phyloP scores from a whole-genome alignment of 495 filamentous ascomycete genomes.

The Penicillium desertorum region DNA sequence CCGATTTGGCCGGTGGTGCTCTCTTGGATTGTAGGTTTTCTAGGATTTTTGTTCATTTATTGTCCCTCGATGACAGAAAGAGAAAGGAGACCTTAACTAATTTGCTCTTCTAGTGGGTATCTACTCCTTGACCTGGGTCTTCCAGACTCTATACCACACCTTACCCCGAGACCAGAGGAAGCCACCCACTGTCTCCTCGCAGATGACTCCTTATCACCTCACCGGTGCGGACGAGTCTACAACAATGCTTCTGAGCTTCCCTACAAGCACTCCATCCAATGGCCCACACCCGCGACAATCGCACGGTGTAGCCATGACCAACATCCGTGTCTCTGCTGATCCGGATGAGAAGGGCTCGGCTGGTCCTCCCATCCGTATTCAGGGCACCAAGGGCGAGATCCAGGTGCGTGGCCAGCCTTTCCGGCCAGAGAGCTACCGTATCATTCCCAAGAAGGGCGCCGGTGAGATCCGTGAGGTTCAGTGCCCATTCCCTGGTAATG shows the following conservation, averaged over 20 bases:
- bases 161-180: slow-evolving; percentile 57
- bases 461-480: slow-evolving; percentile 57
- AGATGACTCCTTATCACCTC: slow-evolving; percentile 71
- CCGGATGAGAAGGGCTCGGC: slow-evolving; percentile 60
- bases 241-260: slow-evolving; percentile 77
- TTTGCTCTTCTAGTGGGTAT: slow-evolving; percentile 65
- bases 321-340: slow-evolving; percentile 65
- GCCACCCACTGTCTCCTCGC: slow-evolving; percentile 55
- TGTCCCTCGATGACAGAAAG: not conserved
- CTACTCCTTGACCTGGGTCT: slow-evolving; percentile 90
- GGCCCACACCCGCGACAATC: slow-evolving; percentile 37
- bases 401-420: slow-evolving; percentile 75
- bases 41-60: not conserved
- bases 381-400: slow-evolving; percentile 84
- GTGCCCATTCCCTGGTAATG: slow-evolving; percentile 63
- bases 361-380: slow-evolving; percentile 74
- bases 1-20: slow-evolving; percentile 80
- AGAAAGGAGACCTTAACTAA: not conserved
- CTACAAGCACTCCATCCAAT: slow-evolving; percentile 54
- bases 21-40: slow-evolving; percentile 64
- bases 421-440: slow-evolving; percentile 63
- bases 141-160: slow-evolving; percentile 84
- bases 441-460: slow-evolving; percentile 49
- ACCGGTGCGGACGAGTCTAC: slow-evolving; percentile 86
- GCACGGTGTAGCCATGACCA: slow-evolving; percentile 78